phyloP scores from a whole-genome alignment of 495 filamentous ascomycete species.

The Cryomyces antarcticus region DNA sequence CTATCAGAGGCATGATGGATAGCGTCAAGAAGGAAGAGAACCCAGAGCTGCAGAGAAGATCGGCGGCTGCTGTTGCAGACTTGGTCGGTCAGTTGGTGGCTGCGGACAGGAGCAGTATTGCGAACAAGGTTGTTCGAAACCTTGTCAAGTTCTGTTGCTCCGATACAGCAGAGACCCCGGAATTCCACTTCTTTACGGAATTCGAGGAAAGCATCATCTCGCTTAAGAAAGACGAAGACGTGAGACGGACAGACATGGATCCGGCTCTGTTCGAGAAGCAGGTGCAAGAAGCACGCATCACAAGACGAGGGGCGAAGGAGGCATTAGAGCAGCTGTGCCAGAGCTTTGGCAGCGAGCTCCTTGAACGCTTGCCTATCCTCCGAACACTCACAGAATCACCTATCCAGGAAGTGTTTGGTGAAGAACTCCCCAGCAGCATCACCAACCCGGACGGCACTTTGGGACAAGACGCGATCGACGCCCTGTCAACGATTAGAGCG shows the following conservation, averaged over 20 bases:
- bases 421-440: constrained; percentile 45
- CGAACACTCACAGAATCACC: constrained; percentile 60
- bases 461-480: constrained; percentile 86
- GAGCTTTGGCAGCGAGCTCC: constrained; percentile 55
- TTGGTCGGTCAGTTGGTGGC: constrained; percentile 74
- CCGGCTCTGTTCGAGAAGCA: constrained; percentile 74
- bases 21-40: constrained; percentile 93
- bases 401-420: constrained; percentile 49
- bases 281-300: constrained; percentile 67
- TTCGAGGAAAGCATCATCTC: constrained; percentile 59
- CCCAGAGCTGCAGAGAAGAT: constrained; percentile 69
- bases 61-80: constrained; percentile 57
- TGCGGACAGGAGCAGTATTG: constrained; percentile 52
- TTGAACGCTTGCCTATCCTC: constrained; percentile 64
- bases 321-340: constrained; percentile 70
- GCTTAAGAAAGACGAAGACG: constrained; percentile 88
- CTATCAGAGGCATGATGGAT: constrained; percentile 95
- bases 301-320: constrained; percentile 80
- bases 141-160: constrained; percentile 91
- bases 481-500: constrained; percentile 76
- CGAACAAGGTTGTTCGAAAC: constrained; percentile 86
- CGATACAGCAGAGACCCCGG: constrained; percentile 91
- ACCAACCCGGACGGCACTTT: constrained; percentile 44
- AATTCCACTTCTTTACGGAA: constrained; percentile 50
- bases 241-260: constrained; percentile 78